These are phyloP conservation scores for Debaryomyces sp. DNA, from an alignment of 1,139 yeast species.

Conservation along the genomic window DNA sequence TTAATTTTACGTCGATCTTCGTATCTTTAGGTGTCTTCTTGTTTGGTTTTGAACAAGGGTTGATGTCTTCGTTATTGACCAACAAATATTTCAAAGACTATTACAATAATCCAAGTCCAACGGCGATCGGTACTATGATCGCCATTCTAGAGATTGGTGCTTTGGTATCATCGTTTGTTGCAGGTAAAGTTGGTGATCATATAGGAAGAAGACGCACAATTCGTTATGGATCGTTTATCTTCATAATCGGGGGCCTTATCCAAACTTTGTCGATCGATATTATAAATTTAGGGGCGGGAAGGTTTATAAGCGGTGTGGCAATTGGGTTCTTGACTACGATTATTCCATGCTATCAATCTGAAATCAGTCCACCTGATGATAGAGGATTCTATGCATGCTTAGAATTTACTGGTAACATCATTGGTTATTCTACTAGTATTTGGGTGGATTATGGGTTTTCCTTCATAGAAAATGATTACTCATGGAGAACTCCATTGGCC, in stretches of 20 bases:
- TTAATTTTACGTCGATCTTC: slow-evolving; percentile 59
- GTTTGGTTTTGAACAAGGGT: slow-evolving; percentile 67
- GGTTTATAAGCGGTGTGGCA: slow-evolving; percentile 83
- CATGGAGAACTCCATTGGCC: slow-evolving; percentile 82
- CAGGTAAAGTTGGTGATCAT: slow-evolving; percentile 77
- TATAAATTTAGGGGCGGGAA: slow-evolving; percentile 61
- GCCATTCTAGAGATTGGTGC: slow-evolving; percentile 75
- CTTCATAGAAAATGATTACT: slow-evolving; percentile 50
- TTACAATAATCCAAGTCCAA: slow-evolving; percentile 64
- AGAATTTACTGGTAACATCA: slow-evolving; percentile 88
- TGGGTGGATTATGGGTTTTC: slow-evolving; percentile 90
- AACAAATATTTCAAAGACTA: slow-evolving; percentile 73
- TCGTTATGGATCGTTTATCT: slow-evolving; percentile 76
- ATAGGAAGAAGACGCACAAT: slow-evolving; percentile 83
- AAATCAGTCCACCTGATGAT: slow-evolving; percentile 85
- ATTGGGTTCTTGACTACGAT: slow-evolving; percentile 91
- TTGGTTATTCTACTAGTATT: slow-evolving; percentile 84
- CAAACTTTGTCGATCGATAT: slow-evolving; percentile 59
- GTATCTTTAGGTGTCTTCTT: slow-evolving; percentile 61
- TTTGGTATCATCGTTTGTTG: slow-evolving; percentile 69
- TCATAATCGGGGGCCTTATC: slow-evolving; percentile 77
- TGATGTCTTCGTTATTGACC: slow-evolving; percentile 62
- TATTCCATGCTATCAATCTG: slow-evolving; percentile 93
- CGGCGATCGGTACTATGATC: slow-evolving; percentile 54
- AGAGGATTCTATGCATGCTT: slow-evolving; percentile 89